Conservation (phyloP, 352 stramenopile species). For the Pythium periplocum region DNA sequence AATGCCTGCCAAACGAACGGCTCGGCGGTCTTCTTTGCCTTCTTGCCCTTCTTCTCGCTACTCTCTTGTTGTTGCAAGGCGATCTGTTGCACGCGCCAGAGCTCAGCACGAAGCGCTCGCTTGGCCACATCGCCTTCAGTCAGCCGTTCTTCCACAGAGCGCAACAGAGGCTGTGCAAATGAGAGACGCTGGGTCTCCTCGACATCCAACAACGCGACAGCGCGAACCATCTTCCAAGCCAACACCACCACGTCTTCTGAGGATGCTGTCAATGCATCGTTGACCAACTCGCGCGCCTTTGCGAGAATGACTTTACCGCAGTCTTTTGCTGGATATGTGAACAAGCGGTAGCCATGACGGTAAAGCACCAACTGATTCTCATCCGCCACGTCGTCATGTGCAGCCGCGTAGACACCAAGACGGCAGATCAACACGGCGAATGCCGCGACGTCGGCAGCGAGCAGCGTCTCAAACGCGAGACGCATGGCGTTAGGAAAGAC, state of each 20-base stretch:
- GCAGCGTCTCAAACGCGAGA: constrained; percentile 45
- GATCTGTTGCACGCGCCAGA: constrained; percentile 73
- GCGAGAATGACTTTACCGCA: not conserved
- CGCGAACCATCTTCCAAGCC: constrained; percentile 69
- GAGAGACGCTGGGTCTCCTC: constrained; percentile 28
- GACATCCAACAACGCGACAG: constrained; percentile 42
- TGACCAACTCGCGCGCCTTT: not conserved
- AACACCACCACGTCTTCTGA: constrained; percentile 27
- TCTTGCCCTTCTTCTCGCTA: constrained; percentile 14
- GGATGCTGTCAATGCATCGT: constrained; percentile 1
- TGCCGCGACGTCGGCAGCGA: constrained; percentile 23
- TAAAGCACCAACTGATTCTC: constrained; percentile 40
- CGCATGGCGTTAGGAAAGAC: constrained; percentile 54
- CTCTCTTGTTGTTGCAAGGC: constrained; percentile 24
- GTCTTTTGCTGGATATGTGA: constrained; percentile 10
- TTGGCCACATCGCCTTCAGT: constrained; percentile 1
- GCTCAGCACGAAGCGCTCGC: constrained; percentile 39
- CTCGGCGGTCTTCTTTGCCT: constrained; percentile 3
- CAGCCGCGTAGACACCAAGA: constrained; percentile 44
- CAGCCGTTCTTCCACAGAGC: constrained; percentile 22
- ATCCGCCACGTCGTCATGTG: constrained; percentile 40
- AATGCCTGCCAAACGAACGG: constrained; percentile 32
- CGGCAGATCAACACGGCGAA: constrained; percentile 54
- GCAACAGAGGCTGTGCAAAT: constrained; percentile 42
- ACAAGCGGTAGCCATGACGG: constrained; percentile 32